phyloP scores from a whole-genome alignment of 1,139 yeast species.

The Hanseniaspora uvarum region DNA sequence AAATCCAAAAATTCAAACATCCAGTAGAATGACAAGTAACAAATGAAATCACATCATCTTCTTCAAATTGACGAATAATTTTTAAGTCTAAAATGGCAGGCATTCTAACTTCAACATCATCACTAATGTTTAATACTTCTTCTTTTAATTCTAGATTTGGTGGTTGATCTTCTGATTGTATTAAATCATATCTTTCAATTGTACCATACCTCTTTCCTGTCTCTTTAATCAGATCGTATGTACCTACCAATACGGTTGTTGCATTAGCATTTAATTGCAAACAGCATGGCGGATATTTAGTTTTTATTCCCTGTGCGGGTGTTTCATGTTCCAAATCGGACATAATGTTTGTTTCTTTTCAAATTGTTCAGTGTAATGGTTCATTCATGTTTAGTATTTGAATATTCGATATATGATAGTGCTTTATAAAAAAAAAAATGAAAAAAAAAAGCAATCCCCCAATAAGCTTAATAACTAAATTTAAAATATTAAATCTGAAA shows the following conservation, averaged over 20 bases:
- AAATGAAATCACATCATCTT: conserved; percentile 29
- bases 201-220: conserved; percentile 59
- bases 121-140: background rate
- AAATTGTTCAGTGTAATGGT: too few relatives aligned
- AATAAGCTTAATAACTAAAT: too few relatives aligned
- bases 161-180: too few relatives aligned
- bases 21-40: conserved; percentile 78
- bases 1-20: conserved; percentile 52
- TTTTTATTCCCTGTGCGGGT: conserved; percentile 26
- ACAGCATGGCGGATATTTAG: conserved; percentile 75
- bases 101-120: background rate
- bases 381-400: too few relatives aligned
- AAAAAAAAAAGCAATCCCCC: background rate
- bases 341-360: too few relatives aligned
- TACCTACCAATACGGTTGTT: conserved; percentile 52
- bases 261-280: conserved; percentile 44
- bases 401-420: background rate
- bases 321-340: conserved; percentile 21
- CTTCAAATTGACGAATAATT: conserved; percentile 44
- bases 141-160: background rate
- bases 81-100: conserved; percentile 75
- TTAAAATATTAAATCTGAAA: too few relatives aligned
- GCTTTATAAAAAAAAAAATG: background rate
- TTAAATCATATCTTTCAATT: too few relatives aligned
- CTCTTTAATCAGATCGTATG: conserved; percentile 59